Evolutionary conservation across 108 stramenopile species (phyloP).

Genomic region (Cylindrotheca closterium): DNA sequence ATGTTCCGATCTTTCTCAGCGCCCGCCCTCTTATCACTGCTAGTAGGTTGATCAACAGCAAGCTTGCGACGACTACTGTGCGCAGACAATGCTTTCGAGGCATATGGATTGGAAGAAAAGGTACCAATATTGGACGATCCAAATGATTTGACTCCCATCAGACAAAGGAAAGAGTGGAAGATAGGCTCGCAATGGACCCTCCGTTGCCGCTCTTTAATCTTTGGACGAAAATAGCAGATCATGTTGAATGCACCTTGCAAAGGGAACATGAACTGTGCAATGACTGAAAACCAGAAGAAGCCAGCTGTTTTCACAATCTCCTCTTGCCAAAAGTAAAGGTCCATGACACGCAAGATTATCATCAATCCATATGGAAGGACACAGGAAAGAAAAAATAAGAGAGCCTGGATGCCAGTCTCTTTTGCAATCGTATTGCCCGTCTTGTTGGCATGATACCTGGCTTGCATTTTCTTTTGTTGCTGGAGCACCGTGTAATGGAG

Average conservation of each 20-base stretch:
- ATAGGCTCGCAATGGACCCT: neutral
- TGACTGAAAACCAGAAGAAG: neutral
- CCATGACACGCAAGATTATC: neutral
- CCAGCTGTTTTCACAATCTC: neutral
- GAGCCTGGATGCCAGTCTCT: neutral
- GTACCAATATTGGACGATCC: too few species aligned
- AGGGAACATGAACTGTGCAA: neutral
- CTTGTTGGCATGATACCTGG: neutral
- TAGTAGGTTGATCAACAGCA: neutral
- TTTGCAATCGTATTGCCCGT: neutral
- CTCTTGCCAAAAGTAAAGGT: neutral
- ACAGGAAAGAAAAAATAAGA: neutral
- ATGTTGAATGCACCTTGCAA: neutral
- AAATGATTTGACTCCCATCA: neutral
- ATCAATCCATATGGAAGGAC: neutral
- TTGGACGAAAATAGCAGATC: neutral
- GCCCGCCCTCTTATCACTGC: too few species aligned
- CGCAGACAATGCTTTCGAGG: too few species aligned
- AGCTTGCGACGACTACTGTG: neutral
- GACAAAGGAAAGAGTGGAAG: neutral
- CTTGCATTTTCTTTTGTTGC: neutral
- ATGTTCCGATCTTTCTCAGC: neutral
- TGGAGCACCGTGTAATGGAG: neutral
- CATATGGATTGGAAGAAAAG: too few species aligned
- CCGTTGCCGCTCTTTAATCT: neutral